Conservation (phyloP, 2,329 filamentous ascomycete species). For the Cladosporium sp. region DNA sequence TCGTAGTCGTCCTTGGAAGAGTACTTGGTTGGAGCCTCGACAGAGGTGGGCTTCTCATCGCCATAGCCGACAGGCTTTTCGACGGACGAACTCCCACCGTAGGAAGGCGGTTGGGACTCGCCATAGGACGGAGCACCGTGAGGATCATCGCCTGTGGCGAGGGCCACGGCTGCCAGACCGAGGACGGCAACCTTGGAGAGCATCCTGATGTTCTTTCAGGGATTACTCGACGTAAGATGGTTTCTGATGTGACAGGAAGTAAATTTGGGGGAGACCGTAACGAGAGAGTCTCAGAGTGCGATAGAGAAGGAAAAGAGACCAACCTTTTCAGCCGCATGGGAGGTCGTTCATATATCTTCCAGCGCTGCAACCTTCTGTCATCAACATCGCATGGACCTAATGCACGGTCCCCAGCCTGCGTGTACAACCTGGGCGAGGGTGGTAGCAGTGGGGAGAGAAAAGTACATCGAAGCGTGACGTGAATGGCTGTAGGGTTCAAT, state of each 20-base stretch:
- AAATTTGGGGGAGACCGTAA: conserved; percentile 5
- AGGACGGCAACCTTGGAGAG: conserved; percentile 7
- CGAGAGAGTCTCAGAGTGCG: conserved; percentile 10
- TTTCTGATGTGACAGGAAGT: conserved; percentile 1
- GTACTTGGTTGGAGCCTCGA: neutral
- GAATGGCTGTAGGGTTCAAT: conserved; percentile 12
- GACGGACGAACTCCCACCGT: neutral
- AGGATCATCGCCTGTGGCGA: neutral
- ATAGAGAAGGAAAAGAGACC: neutral
- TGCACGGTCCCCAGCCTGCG: conserved; percentile 12
- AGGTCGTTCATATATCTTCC: conserved; percentile 5
- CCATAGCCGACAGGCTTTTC: conserved; percentile 1
- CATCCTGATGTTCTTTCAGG: neutral
- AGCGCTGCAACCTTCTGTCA: neutral
- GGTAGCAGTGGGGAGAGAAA: conserved; percentile 3
- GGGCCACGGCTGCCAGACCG: conserved; percentile 4
- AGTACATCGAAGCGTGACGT: conserved; percentile 7
- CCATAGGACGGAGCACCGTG: neutral
- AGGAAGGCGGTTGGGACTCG: neutral
- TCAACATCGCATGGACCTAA: conserved; percentile 8
- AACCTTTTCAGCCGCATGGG: conserved; percentile 2
- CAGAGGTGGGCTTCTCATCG: neutral
- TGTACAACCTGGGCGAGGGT: conserved; percentile 5
- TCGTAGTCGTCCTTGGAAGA: neutral
- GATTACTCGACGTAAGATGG: neutral